phyloP scores from a whole-genome alignment of 2,329 filamentous ascomycete genomes.

The Alternaria novae-zelandiae region DNA sequence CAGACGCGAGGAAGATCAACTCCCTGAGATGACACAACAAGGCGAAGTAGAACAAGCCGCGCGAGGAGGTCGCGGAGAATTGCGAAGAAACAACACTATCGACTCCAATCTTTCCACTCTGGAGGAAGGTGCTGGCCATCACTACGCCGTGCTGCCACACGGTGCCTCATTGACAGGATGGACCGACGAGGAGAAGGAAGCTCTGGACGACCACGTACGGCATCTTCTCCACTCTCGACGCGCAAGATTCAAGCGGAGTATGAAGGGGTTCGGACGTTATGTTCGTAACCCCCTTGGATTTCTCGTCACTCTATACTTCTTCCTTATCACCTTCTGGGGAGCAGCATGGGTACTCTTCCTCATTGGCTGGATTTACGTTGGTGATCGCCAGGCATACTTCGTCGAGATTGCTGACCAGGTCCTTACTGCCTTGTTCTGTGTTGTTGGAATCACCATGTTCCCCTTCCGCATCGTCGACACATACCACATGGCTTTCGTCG shows the following conservation, averaged over 20 bases:
- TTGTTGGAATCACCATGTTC: slow-evolving; percentile 67
- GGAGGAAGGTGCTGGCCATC: slow-evolving; percentile 59
- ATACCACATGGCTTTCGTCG: slow-evolving; percentile 84
- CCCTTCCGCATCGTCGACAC: slow-evolving; percentile 81
- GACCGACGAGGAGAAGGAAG: slow-evolving; percentile 73
- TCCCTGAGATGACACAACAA: slow-evolving; percentile 25
- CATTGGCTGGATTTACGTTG: slow-evolving; percentile 87
- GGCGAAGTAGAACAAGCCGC: slow-evolving; percentile 23
- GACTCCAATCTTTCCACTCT: slow-evolving; percentile 42
- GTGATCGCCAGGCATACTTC: slow-evolving; percentile 68
- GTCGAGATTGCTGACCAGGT: slow-evolving; percentile 63
- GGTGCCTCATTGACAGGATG: slow-evolving; percentile 76
- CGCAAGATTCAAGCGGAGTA: slow-evolving; percentile 76
- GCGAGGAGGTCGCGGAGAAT: slow-evolving; percentile 11
- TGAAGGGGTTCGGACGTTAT: slow-evolving; percentile 84
- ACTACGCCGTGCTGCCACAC: slow-evolving; percentile 81
- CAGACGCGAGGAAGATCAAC: slow-evolving; percentile 19
- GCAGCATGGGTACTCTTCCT: slow-evolving; percentile 87
- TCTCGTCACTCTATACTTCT: slow-evolving; percentile 84
- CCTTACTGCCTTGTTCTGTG: slow-evolving; percentile 67
- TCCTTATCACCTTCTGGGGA: slow-evolving; percentile 83
- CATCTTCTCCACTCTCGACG: slow-evolving; percentile 85
- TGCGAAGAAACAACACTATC: slow-evolving; percentile 35
- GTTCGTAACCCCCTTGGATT: slow-evolving; percentile 75
- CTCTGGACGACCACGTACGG: slow-evolving; percentile 83